These are phyloP conservation scores for Brassica incana DNA, from an alignment of 345 rosid genomes.

Conservation along the genomic window DNA sequence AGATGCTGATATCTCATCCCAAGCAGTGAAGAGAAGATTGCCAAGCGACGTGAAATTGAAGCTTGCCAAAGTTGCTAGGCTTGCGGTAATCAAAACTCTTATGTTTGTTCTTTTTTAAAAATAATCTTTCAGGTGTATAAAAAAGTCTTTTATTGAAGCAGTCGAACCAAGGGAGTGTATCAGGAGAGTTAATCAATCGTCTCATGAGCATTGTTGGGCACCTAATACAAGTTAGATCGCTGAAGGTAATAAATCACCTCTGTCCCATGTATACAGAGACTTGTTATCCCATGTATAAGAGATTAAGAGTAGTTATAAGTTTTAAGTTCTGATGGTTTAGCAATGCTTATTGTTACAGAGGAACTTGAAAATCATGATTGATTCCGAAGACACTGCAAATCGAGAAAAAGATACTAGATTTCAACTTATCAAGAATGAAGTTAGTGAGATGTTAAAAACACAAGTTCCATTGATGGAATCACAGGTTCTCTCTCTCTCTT, in stretches of 20 bases:
- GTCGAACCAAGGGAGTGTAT: constrained; percentile 75
- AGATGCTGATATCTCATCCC: constrained; percentile 72
- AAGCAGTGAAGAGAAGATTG: constrained; percentile 74
- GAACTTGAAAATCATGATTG: constrained; percentile 83
- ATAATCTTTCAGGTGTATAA: constrained; percentile 1
- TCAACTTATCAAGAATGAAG: constrained; percentile 78
- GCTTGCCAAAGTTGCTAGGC: constrained; percentile 75
- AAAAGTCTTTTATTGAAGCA: constrained; percentile 41
- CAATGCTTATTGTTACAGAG: constrained; percentile 56
- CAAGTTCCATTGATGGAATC: constrained; percentile 55
- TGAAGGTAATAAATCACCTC: constrained; percentile 62
- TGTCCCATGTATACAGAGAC: neutral
- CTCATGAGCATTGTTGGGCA: constrained; percentile 91
- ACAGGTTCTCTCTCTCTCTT: constrained; percentile 48
- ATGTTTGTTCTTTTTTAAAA: neutral
- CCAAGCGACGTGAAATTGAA: constrained; percentile 69
- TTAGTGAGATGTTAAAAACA: constrained; percentile 69
- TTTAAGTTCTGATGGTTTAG: constrained; percentile 12
- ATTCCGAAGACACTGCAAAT: constrained; percentile 57
- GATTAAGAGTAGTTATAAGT: neutral
- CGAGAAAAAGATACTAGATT: constrained; percentile 85
- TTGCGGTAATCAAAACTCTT: constrained; percentile 53
- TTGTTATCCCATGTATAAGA: neutral
- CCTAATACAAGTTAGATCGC: constrained; percentile 83
- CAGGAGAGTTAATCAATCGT: constrained; percentile 78